Evolutionary conservation across 1,284 basidiomycete species (phyloP), one percentile per base, ranked within the genome.

Genomic region (Tilletia walkeri): DNA sequence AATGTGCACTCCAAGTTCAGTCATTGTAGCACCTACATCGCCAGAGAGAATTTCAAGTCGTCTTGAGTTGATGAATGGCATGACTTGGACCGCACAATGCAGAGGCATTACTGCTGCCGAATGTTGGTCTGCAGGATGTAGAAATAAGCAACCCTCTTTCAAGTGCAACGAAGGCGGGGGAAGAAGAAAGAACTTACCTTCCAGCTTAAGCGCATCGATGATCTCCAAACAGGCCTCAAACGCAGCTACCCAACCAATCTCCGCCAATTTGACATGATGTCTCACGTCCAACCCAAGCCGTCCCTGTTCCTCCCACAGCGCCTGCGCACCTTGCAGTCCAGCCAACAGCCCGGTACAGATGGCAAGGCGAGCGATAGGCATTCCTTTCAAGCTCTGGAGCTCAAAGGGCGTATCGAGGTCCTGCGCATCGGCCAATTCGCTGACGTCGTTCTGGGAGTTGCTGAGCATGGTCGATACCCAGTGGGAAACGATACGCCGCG

Each of bases 261-360:
- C 77, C 4, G 76, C 66, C 24, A 59, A 56, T 45, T 61, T 65
- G 16, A 77, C 67, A n/a, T 69, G 69, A 20, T 68, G 70, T 3
- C 75, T 67, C 4, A 76, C 67, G 67, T 73, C 73, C 54, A 80
- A 72, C 3, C 73, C 77, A 5, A 36, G 24, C 20, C 30, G 4
- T 24, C 63, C 39, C 39, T 73, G 34, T 47, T 65, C 34, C 67
- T 65, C 71, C 34, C 75, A 67, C 67, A 78, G 76, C 10, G 73
- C 76, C 68, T 54, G 20, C 67, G 68, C 36, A 2, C 73, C 36
- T 56, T 77, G 73, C 9, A 83, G 69, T 3, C 80, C 80, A 14
- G 74, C 75, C 10, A 83, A 71, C 0, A 83, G 72, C 4, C 81
- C 81, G 1, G 77, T 75, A 48, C 78, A 71, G 18, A 82, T 68